Conservation (phyloP, 163 green algal genomes). For the Prototheca cutis region DNA sequence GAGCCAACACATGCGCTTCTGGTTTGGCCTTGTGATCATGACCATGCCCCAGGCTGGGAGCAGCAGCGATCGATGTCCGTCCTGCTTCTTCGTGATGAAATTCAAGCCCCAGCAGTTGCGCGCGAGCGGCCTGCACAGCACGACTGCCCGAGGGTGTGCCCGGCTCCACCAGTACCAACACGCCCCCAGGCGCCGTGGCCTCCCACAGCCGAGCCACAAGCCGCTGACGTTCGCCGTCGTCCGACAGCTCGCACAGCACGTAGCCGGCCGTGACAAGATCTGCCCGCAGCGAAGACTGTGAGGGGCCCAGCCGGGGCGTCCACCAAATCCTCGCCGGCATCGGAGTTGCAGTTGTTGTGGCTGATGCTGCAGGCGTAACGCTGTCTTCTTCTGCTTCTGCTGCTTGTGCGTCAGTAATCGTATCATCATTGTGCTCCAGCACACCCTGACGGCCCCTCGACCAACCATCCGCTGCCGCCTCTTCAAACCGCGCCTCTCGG, state of each 20-base stretch:
- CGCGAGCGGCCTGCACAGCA: slow-evolving; percentile 40
- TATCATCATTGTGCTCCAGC: too few species aligned
- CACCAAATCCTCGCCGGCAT: too few species aligned
- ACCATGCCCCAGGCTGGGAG: too few species aligned
- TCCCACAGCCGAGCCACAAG: slow-evolving; percentile 21
- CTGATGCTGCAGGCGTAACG: too few species aligned
- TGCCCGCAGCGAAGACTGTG: slow-evolving; percentile 6
- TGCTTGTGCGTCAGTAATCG: too few species aligned
- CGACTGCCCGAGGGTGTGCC: slow-evolving; percentile 56
- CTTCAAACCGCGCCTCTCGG: not conserved
- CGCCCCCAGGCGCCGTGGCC: slow-evolving; percentile 13
- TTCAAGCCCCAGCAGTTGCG: slow-evolving; percentile 20
- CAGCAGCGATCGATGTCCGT: too few species aligned
- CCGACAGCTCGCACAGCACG: slow-evolving; percentile 35
- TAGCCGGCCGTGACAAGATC: slow-evolving; percentile 53
- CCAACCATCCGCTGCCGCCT: too few species aligned
- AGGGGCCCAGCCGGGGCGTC: not conserved
- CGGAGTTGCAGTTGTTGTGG: too few species aligned
- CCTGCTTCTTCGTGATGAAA: too few species aligned
- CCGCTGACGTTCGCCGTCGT: slow-evolving; percentile 20
- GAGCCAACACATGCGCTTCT: slow-evolving; percentile 67
- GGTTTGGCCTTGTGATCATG: too few species aligned
- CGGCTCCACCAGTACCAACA: slow-evolving; percentile 69
- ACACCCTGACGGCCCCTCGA: not conserved
- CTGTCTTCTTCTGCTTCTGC: too few species aligned